Base-by-base conservation (phyloP, 805 yeast genomes). In the Sugiyamaella floridensis region DNA sequence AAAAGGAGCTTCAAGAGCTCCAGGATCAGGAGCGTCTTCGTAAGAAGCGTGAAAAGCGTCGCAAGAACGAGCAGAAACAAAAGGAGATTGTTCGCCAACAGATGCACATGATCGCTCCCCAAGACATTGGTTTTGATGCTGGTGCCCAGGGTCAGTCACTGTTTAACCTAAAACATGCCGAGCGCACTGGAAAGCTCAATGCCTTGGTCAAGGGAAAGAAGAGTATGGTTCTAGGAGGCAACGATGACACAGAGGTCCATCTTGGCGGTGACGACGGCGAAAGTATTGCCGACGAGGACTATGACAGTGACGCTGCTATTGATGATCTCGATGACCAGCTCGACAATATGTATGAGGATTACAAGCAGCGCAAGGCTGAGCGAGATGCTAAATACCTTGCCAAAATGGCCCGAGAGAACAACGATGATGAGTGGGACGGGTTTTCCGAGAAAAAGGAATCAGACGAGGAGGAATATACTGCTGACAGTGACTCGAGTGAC, bases 101-200 rank as follows among this genome's bases (percentile, higher is more conserved):
- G 72, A 84, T 93, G 92, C 88, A 87, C 68, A 90, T 93, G 96
- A 74, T 86, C 54, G 87, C 97, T 5, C 96, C 95, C 64, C 80
- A 78, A 73, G 95, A 89, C 64, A 82, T 93, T 57, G 97, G 98
- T 78, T 76, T 88, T 51, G 99, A 93, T 66, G 96, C 97, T 15
- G 92, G 88, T 15, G 78, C 79, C 50, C 75, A 81, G 55, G 96
- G 93, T 40, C 76, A 85, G 51, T 78, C 90, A 1, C 73, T 89
- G 54, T 93, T 93, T 73, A 88, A 84, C 64, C 76, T 93, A 66
- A 85, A 82, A 63, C 71, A 79, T n/a, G 97, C 97, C 2, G 87
- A 87, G 67, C 86, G 85, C 68, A 83, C 96, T 2, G 98, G 97
- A 45, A 80, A 85, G 58, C 69, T 89, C 52, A 79, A 80, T 50